Evolutionary conservation across 768 basidiomycete species (phyloP).

Genomic region (Coprinopsis cinerea): DNA sequence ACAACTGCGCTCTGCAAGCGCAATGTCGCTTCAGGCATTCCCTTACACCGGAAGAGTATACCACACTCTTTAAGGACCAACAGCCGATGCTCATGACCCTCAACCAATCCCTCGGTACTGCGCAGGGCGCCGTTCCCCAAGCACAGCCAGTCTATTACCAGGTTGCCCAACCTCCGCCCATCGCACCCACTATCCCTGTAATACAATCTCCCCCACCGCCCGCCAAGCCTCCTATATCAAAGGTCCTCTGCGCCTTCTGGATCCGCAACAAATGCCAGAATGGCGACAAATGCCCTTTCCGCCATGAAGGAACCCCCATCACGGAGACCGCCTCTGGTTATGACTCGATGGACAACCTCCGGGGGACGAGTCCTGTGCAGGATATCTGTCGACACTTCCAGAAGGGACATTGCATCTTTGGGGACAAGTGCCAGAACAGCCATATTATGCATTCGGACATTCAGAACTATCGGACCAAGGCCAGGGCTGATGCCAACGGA

Average conservation of each 20-base stretch:
- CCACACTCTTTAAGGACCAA: constrained; percentile 31
- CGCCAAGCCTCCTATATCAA: constrained; percentile 13
- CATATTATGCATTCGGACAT: constrained; percentile 14
- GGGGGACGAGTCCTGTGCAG: constrained; percentile 1
- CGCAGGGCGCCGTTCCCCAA: not conserved
- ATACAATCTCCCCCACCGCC: not conserved
- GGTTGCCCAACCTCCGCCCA: constrained; percentile 1
- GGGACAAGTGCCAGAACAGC: constrained; percentile 19
- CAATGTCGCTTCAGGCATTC: constrained; percentile 35
- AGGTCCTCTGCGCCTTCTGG: constrained; percentile 30
- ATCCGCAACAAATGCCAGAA: constrained; percentile 38
- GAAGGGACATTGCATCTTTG: constrained; percentile 17
- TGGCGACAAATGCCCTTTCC: constrained; percentile 30
- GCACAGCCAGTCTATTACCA: not conserved
- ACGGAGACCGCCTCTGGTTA: not conserved
- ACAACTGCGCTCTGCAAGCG: constrained; percentile 25
- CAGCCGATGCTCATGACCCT: constrained; percentile 30
- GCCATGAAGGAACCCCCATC: constrained; percentile 21
- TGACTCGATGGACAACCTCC: not conserved
- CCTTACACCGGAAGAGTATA: constrained; percentile 33
- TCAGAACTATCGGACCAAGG: constrained; percentile 3
- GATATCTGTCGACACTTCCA: constrained; percentile 20
- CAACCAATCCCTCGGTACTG: not conserved
- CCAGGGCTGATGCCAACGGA: not conserved
- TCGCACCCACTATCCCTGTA: constrained; percentile 1